Evolutionary conservation across 1,284 basidiomycete genomes (phyloP).

Genomic region (Vanrija sp.): DNA sequence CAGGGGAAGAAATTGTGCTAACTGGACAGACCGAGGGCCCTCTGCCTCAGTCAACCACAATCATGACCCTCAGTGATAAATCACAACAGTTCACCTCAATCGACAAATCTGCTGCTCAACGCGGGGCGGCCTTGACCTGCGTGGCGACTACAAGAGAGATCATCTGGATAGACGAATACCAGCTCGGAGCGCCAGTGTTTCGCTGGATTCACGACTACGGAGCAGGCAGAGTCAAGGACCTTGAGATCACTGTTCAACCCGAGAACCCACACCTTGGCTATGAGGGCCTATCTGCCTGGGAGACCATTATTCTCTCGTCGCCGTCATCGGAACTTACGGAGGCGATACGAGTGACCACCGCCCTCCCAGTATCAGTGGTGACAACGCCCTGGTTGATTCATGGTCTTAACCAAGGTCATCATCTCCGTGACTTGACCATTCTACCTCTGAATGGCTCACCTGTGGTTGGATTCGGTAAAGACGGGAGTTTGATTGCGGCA

Average conservation of each 20-base stretch:
- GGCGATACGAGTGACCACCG: neutral
- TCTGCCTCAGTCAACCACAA: neutral
- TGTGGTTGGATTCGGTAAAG: too few relatives aligned
- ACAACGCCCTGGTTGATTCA: neutral
- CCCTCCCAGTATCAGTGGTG: neutral
- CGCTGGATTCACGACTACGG: conserved; percentile 35
- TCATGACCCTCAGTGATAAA: neutral
- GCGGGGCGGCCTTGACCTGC: conserved; percentile 16
- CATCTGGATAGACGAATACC: conserved; percentile 34
- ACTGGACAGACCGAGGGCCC: neutral
- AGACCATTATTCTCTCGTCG: neutral
- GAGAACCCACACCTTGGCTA: too few relatives aligned
- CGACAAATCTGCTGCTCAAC: conserved; percentile 23
- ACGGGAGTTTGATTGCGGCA: too few relatives aligned
- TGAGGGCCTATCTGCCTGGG: neutral
- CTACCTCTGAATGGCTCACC: neutral
- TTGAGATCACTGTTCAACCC: conserved; percentile 16
- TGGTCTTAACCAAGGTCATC: neutral
- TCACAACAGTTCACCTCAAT: conserved; percentile 24
- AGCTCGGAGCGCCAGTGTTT: conserved; percentile 4
- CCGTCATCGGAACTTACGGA: neutral
- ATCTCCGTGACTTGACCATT: neutral
- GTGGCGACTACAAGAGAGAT: conserved; percentile 31
- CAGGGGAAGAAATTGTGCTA: neutral
- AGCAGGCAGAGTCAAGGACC: conserved; percentile 9